phyloP scores from a whole-genome alignment of 805 yeast species.

The Vanderwaltozyma yarrowii region DNA sequence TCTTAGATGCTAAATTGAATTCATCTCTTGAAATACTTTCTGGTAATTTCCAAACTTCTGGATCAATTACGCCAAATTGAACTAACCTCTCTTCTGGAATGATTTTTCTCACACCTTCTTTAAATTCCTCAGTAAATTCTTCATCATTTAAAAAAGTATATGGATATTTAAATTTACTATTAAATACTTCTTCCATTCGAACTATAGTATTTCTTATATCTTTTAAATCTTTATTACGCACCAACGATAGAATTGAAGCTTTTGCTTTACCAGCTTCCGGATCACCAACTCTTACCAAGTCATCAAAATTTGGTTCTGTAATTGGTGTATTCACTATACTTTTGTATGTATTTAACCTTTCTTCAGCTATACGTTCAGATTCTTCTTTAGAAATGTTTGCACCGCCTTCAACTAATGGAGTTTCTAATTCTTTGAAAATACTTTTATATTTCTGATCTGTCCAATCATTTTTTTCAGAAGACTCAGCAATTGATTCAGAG shows the following conservation, averaged over 20 bases:
- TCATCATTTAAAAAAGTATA: constrained; percentile 71
- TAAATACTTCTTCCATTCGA: constrained; percentile 56
- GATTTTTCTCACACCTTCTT: constrained; percentile 30
- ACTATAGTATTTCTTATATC: constrained; percentile 43
- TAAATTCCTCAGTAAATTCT: constrained; percentile 53
- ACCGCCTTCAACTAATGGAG: constrained; percentile 11
- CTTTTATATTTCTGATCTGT: not conserved
- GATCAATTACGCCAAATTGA: constrained; percentile 37
- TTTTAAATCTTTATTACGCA: constrained; percentile 52
- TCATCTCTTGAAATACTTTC: constrained; percentile 37
- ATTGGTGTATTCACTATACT: constrained; percentile 31
- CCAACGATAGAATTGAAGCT: constrained; percentile 67
- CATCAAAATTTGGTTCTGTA: constrained; percentile 38
- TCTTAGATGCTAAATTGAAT: constrained; percentile 33
- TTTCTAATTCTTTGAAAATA: constrained; percentile 5
- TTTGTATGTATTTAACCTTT: constrained; percentile 14
- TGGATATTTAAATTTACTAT: constrained; percentile 63
- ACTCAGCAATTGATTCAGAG: no score
- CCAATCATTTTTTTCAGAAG: not conserved
- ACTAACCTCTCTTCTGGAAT: constrained; percentile 35
- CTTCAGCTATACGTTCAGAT: not conserved
- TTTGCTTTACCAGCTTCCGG: constrained; percentile 37
- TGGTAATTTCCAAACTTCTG: constrained; percentile 53
- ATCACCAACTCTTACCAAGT: constrained; percentile 25
- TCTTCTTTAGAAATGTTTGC: not conserved